Conservation (phyloP, 257 asterid genomes). For the Penstemon barbatus region DNA sequence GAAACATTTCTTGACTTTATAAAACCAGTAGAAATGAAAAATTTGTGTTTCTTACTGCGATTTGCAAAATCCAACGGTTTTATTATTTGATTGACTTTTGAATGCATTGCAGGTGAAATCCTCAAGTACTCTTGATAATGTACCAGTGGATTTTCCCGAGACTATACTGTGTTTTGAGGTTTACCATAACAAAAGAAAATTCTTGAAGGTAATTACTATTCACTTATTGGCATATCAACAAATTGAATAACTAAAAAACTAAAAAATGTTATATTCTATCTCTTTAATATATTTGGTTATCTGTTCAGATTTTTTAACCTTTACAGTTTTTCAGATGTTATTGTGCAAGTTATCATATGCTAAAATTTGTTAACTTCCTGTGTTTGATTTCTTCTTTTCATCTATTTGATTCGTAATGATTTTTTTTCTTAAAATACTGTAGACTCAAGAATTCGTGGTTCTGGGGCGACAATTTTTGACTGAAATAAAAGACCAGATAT, state of each 20-base stretch:
- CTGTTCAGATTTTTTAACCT: conserved; percentile 10
- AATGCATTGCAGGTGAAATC: conserved; percentile 54
- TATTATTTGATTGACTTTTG: conserved; percentile 19
- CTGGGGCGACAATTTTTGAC: conserved; percentile 84
- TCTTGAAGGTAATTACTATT: conserved; percentile 53
- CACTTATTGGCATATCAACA: conserved; percentile 16
- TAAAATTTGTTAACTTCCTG: background rate
- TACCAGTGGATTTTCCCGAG: conserved; percentile 72
- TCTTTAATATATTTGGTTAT: conserved; percentile 6
- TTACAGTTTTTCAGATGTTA: background rate
- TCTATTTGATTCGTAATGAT: conserved; percentile 27
- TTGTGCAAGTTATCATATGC: background rate
- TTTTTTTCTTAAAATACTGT: conserved; percentile 30
- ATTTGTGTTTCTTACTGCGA: conserved; percentile 13
- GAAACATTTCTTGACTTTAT: background rate
- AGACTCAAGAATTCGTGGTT: conserved; percentile 87
- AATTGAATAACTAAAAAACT: background rate
- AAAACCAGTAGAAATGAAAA: conserved; percentile 7
- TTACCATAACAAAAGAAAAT: conserved; percentile 61
- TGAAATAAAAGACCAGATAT: conserved; percentile 76
- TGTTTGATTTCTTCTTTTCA: background rate
- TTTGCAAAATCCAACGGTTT: conserved; percentile 12
- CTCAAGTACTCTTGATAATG: conserved; percentile 39
- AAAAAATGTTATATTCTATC: background rate
- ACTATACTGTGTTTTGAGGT: conserved; percentile 70